A percentile compares a stretch with the other conserved stretches of the same genome.
Conservation (phyloP, 495 filamentous ascomycete genomes). For the Aspergillus carlsbadensis region DNA sequence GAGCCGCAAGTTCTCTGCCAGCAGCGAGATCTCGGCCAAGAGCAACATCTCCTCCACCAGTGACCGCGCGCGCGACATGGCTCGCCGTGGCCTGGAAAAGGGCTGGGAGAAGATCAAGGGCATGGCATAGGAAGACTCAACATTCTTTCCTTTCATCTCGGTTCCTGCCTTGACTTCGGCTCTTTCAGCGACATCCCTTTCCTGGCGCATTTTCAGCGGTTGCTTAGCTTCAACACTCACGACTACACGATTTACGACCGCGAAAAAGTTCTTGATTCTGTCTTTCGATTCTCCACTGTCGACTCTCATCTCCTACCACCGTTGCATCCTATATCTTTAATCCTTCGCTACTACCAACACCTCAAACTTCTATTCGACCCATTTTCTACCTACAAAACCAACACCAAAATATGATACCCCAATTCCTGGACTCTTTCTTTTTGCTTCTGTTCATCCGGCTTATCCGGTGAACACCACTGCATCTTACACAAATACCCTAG, state of each 20-base stretch:
- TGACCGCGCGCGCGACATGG: slow-evolving; percentile 41
- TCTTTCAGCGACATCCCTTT: slow-evolving; percentile 8
- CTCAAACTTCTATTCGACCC: background rate
- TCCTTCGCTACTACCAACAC: background rate
- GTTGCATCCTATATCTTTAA: slow-evolving; percentile 3
- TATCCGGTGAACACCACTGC: background rate
- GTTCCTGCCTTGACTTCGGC: background rate
- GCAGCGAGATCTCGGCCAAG: slow-evolving; percentile 37
- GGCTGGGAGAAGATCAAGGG: slow-evolving; percentile 47
- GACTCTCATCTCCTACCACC: background rate
- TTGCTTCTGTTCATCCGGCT: background rate
- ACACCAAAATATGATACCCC: slow-evolving; percentile 10
- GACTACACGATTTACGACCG: slow-evolving; percentile 12
- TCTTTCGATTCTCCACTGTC: slow-evolving; percentile 6
- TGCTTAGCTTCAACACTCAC: slow-evolving; percentile 20
- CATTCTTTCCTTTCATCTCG: background rate
- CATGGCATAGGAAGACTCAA: slow-evolving; percentile 29
- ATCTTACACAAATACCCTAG: no score
- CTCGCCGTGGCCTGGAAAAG: slow-evolving; percentile 42
- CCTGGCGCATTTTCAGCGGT: slow-evolving; percentile 7
- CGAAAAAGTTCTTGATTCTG: slow-evolving; percentile 29
- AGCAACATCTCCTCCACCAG: slow-evolving; percentile 40
- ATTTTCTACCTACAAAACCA: background rate
- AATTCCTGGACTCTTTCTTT: background rate
- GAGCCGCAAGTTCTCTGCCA: slow-evolving; percentile 41